Evolutionary conservation across 2,329 filamentous ascomycete species (phyloP), one percentile per base, ranked within the genome.

Genomic region (Sporothrix euskadiensis): DNA sequence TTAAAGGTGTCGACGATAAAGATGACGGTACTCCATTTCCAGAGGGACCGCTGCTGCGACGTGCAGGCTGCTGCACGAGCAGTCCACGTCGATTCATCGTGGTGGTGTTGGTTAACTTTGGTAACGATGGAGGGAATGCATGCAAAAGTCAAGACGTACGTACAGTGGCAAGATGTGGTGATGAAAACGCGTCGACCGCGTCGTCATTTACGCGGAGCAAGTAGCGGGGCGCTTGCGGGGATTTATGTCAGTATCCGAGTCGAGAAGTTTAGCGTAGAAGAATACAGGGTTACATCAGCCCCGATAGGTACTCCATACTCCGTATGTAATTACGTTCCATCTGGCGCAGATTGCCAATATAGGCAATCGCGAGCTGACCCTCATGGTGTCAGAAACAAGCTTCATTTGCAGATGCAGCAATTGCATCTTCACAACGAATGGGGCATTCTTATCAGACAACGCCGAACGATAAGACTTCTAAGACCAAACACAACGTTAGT

Each of bases 31-130:
- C 6, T 10, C 66, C 44, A 7, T 68, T 68, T n/a, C 41, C 26
- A 22, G 47, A 52, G 1, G 66, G 39, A 14, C 49, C 47, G 39
- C 57, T 35, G 26, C 44, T 63, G 35, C 47, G 66, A 19, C 47
- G 66, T 19, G 47, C 66, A 54, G 66, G 66, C 49, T 63, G 72
- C 73, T 75, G 75, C 66, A 75, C 74, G 8, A 76, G 73, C 71
- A 75, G 61, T 22, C 74, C 52, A 22, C 73, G 66, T 4, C 75
- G 73, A 30, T 39, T 49, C 74, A 75, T 75, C 30, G n/a, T 56
- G 69, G 32, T 32, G 44, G 10, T 44, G 14, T n/a, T 41, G 8
- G 26, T 16, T n/a, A 6, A 14, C 26, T 3, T 52, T 52, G 32
- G 26, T 32, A 30, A n/a, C 14, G 41, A 66, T 47, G 32, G 59